Conservation (phyloP, 169 alveolate species). For the Eimeria mitis region DNA sequence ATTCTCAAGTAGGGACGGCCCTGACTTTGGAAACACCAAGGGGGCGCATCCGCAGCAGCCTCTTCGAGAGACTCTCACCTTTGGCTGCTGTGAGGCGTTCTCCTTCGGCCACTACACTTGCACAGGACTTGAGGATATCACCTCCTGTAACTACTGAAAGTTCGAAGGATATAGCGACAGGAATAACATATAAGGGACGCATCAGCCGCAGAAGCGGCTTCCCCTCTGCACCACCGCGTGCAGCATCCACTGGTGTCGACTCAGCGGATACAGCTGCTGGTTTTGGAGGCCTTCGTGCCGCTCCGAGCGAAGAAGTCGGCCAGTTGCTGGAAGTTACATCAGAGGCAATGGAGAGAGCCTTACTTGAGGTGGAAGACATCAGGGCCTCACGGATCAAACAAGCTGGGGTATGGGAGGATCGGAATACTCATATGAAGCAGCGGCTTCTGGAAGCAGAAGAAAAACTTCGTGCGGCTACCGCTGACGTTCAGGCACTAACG, state of each 20-base stretch:
- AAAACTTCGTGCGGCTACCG: neutral
- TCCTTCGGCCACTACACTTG: constrained; percentile 43
- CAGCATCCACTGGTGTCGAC: neutral
- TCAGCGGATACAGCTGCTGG: neutral
- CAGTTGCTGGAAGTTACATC: constrained; percentile 6
- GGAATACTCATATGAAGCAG: constrained; percentile 1
- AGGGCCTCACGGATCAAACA: constrained; percentile 1
- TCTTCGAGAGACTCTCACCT: neutral
- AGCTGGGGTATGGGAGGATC: neutral
- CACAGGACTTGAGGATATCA: constrained; percentile 28
- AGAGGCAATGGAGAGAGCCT: constrained; percentile 70
- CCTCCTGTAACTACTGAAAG: neutral
- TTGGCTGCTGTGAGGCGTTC: neutral
- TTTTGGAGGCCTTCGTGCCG: neutral
- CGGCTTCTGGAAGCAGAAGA: constrained; percentile 32
- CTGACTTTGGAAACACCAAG: constrained; percentile 27
- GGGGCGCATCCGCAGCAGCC: constrained; percentile 56
- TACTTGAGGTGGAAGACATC: constrained; percentile 43
- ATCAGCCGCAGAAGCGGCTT: neutral
- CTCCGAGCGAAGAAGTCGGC: neutral
- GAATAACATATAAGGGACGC: neutral
- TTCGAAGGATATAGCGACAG: neutral
- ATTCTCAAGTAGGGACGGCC: constrained; percentile 23
- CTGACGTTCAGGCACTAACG: neutral
- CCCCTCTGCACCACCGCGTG: neutral